Conservation (phyloP, 257 asterid species). For the Cynanchum wilfordii region DNA sequence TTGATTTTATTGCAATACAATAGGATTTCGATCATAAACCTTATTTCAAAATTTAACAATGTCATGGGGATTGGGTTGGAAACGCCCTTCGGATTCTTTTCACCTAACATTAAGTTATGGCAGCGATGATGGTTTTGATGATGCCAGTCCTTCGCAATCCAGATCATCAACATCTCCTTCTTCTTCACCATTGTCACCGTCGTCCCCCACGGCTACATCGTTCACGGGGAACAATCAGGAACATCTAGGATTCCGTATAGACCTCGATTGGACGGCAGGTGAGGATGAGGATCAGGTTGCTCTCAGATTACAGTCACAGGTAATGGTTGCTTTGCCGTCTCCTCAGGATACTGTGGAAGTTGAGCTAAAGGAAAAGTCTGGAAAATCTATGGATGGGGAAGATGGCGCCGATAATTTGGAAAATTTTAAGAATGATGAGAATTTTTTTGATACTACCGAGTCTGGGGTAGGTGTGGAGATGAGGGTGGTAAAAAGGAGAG, state of each 20-base stretch:
- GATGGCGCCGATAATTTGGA: conserved; percentile 18
- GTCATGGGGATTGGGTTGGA: conserved; percentile 99
- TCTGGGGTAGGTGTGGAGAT: conserved; percentile 51
- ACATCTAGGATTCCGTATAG: conserved; percentile 53
- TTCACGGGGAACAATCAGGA: conserved; percentile 38
- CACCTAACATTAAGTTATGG: conserved; percentile 85
- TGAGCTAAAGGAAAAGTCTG: conserved; percentile 33
- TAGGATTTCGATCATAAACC: conserved; percentile 8
- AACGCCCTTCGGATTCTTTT: conserved; percentile 83
- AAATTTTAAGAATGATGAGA: conserved; percentile 4
- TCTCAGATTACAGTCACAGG: conserved; percentile 88
- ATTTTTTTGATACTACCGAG: conserved; percentile 17
- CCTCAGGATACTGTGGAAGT: conserved; percentile 78
- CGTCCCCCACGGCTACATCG: conserved; percentile 38
- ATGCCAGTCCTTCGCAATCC: conserved; percentile 53
- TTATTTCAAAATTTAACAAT: conserved; percentile 29
- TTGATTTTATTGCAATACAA: background rate
- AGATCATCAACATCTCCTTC: conserved; percentile 42
- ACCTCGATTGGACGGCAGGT: conserved; percentile 80
- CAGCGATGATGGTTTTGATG: conserved; percentile 66
- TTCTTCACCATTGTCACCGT: conserved; percentile 34
- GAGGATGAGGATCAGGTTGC: conserved; percentile 95
- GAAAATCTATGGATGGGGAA: conserved; percentile 1
- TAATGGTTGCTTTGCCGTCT: conserved; percentile 90
- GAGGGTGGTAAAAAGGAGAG: conserved; percentile 81